Evolutionary conservation across 306 rosid genomes (phyloP), one percentile per base, ranked within the genome.

Genomic region (Ormosia semicastrata): DNA sequence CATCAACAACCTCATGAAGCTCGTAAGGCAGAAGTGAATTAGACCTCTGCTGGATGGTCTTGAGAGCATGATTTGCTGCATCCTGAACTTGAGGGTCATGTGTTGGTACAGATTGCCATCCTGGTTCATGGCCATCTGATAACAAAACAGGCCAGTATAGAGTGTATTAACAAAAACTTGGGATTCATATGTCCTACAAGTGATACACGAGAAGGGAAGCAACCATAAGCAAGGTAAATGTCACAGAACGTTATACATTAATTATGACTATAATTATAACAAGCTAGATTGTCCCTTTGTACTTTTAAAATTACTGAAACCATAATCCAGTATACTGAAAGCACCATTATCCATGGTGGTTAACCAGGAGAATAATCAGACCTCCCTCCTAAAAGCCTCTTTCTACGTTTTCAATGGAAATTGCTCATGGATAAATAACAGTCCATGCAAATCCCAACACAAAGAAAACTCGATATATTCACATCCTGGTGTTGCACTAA

Each of bases 21-120:
- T 62, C 90, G 67, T 89, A 91, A 59, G 97, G 95, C 39, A 88
- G 53, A 72, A 91, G 36, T 3, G 97, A 93, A 85, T 93, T 93
- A 33, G 97, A 93, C 90, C 81, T 91, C 75, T 87, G 89, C 88
- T 93, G 95, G 84, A 93, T 86, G 66, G 91, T 81, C 88, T 79
- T 84, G 32, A 93, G 56, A 72, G 95, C 97, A 77, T 93, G 97
- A 82, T 89, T 66, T 44, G 97, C 95, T 24, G 97, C 97, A 76
- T 93, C 95, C 78, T 88, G 92, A 84, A 93, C 95, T 80, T 82
- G 91, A 36, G 95, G 97, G 40, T 93, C 97, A 40, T 89, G 85
- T 5, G 79, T 32, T 24, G 90, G 95, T 85, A 93, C 94, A 71
- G 89, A 78, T 83, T 84, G 88, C 92, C 88, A 89, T 70, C 97